These are phyloP conservation scores for Ceratobasidium sp. DNA, from an alignment of 1,284 basidiomycete genomes.

Conservation along the genomic window DNA sequence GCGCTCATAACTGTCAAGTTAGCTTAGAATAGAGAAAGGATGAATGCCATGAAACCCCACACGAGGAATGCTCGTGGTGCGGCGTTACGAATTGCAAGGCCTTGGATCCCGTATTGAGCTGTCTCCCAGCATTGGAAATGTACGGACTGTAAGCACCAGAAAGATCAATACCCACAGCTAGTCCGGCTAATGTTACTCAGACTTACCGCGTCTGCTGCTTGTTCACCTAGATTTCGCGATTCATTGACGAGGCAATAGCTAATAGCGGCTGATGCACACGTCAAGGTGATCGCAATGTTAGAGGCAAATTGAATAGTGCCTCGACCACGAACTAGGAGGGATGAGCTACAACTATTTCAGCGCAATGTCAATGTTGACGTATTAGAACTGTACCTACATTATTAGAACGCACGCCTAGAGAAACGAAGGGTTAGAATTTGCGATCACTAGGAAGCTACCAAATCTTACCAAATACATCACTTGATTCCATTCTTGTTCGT, in stretches of 20 bases:
- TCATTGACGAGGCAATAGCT: conserved; percentile 4
- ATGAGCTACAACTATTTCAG: not conserved
- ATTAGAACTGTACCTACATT: not conserved
- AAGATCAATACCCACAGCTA: not conserved
- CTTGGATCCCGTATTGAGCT: not conserved
- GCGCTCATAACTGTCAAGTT: too few relatives aligned
- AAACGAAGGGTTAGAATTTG: not conserved
- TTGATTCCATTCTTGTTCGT: conserved; percentile 13
- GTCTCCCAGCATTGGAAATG: conserved; percentile 16
- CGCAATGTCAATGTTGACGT: not conserved
- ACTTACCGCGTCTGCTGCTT: conserved; percentile 19
- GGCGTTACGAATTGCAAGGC: not conserved
- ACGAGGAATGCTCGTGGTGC: conserved; percentile 2
- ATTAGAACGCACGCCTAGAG: conserved; percentile 8
- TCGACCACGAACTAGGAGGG: not conserved
- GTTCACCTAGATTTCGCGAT: not conserved
- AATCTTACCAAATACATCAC: conserved; percentile 1
- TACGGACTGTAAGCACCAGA: not conserved
- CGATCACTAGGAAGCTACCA: too few relatives aligned
- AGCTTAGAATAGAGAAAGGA: not conserved
- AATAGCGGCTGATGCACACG: not conserved
- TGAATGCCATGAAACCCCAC: not conserved
- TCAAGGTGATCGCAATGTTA: not conserved
- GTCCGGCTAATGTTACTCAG: not conserved
- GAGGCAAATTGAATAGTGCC: not conserved